Conservation (phyloP, 345 rosid species). For the Ceriops decandra region DNA sequence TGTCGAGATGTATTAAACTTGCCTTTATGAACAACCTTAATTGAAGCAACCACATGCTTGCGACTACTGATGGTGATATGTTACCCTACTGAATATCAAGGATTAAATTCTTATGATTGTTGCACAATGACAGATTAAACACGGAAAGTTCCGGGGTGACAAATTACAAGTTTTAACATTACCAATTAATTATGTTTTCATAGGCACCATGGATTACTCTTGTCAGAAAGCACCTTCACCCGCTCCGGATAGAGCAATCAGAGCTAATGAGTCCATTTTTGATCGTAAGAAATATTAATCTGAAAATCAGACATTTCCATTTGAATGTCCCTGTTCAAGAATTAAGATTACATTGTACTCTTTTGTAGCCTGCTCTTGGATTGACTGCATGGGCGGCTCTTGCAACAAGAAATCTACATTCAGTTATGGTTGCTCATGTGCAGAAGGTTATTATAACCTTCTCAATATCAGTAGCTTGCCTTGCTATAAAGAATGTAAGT, state of each 20-base stretch:
- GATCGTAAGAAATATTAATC: conserved; percentile 38
- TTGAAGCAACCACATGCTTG: too few species aligned
- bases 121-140: too few species aligned
- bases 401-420: conserved; percentile 55
- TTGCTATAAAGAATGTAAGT: conserved; percentile 66
- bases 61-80: too few species aligned
- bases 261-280: conserved; percentile 35
- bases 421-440: conserved; percentile 51
- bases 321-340: too few species aligned
- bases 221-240: conserved; percentile 54
- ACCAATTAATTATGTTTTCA: conserved; percentile 4
- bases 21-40: too few species aligned
- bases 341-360: too few species aligned
- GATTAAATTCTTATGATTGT: too few species aligned
- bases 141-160: too few species aligned
- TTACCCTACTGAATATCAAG: too few species aligned
- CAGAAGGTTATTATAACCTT: conserved; percentile 62
- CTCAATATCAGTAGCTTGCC: conserved; percentile 61
- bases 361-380: conserved; percentile 60
- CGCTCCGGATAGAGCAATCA: conserved; percentile 32
- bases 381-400: conserved; percentile 68
- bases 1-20: too few species aligned
- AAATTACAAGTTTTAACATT: too few species aligned
- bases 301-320: neutral
- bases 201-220: conserved; percentile 53